Conservation (phyloP, 2,329 filamentous ascomycete genomes). For the Diaporthe batatas region DNA sequence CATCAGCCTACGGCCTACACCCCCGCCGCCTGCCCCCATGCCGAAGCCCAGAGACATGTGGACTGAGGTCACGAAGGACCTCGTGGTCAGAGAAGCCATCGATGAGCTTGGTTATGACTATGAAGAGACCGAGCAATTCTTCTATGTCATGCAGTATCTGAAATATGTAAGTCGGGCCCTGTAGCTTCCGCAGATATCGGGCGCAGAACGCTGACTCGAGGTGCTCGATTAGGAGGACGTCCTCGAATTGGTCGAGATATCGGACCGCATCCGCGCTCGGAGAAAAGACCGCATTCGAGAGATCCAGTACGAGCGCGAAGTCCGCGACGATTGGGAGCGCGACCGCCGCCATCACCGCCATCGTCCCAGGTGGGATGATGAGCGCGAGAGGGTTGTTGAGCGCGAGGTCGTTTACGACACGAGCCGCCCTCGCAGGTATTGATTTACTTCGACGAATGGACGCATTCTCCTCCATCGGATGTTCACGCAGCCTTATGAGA, state of each 20-base stretch:
- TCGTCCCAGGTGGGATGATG: constrained; percentile 54
- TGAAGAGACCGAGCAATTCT: constrained; percentile 90
- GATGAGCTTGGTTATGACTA: constrained; percentile 87
- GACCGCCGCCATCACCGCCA: constrained; percentile 49
- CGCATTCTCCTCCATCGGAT: background rate
- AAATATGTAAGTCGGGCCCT: constrained; percentile 76
- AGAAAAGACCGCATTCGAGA: constrained; percentile 67
- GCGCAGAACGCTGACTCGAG: constrained; percentile 50
- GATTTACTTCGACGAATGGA: background rate
- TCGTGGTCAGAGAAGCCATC: constrained; percentile 89
- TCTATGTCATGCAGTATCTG: constrained; percentile 93
- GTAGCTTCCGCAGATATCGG: background rate
- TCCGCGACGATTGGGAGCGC: constrained; percentile 65
- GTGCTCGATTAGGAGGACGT: constrained; percentile 79
- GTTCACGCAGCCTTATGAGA: background rate
- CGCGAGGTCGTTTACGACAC: constrained; percentile 74
- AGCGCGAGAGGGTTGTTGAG: constrained; percentile 72
- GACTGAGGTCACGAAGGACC: constrained; percentile 97
- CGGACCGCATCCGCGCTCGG: constrained; percentile 81
- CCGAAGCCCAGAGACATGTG: constrained; percentile 77
- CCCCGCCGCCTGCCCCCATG: constrained; percentile 49
- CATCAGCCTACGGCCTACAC: constrained; percentile 55
- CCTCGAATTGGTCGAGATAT: constrained; percentile 83
- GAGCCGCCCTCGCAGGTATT: constrained; percentile 45
- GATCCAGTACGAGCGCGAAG: constrained; percentile 70